These are phyloP conservation scores for Gossypium sturtianum DNA, from an alignment of 345 rosid genomes.

Conservation along the genomic window DNA sequence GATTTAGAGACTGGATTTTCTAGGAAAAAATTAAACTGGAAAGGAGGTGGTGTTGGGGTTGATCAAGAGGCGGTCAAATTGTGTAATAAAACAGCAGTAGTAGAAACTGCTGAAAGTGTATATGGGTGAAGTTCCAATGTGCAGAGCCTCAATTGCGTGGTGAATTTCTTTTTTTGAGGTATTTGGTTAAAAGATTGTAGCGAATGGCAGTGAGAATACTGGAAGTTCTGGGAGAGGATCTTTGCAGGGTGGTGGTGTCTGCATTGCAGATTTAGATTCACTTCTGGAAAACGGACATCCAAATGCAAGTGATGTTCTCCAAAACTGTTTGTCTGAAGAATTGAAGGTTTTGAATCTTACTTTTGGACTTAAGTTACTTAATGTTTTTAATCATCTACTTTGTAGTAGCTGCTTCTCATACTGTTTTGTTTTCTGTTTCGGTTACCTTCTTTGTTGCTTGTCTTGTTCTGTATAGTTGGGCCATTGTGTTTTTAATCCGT, in stretches of 20 bases:
- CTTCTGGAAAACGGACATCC: conserved; percentile 31
- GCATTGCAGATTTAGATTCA: conserved; percentile 28
- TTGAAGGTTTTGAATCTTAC: conserved; percentile 44
- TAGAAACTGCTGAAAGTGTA: conserved; percentile 31
- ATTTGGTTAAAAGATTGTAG: conserved; percentile 29
- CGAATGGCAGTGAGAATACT: conserved; percentile 26
- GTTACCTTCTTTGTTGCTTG: neutral
- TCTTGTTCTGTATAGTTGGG: conserved; percentile 3
- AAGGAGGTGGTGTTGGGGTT: conserved; percentile 17
- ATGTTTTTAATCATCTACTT: neutral
- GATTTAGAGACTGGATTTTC: conserved; percentile 1
- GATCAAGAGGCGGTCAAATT: conserved; percentile 34
- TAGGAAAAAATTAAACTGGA: neutral
- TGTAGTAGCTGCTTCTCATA: neutral
- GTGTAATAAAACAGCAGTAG: conserved; percentile 29
- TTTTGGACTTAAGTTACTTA: conserved; percentile 3
- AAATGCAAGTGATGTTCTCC: conserved; percentile 27
- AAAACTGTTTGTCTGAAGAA: conserved; percentile 40
- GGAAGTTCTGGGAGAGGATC: conserved; percentile 29
- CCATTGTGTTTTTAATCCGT: conserved; percentile 15
- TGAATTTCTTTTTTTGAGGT: conserved; percentile 43
- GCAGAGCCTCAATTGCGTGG: conserved; percentile 43
- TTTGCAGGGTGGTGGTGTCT: conserved; percentile 42
- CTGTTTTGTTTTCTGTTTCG: neutral
- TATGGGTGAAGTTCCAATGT: conserved; percentile 29